Evolutionary conservation across 768 basidiomycete genomes (phyloP).

Genomic region (Podaxis rugospora): DNA sequence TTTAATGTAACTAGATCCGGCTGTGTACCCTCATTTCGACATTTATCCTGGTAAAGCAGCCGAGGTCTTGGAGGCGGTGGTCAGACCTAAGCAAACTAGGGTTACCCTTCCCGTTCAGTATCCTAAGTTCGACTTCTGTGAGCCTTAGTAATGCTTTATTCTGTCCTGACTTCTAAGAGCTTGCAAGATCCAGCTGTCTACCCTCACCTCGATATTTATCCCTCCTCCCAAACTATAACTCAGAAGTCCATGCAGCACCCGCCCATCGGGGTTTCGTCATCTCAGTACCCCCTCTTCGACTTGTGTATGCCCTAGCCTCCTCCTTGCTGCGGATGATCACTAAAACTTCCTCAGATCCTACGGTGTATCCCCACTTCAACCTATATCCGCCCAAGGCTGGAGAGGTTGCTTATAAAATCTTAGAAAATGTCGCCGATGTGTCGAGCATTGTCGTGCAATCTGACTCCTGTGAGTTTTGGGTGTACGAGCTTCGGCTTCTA

Average conservation of each 20-base stretch:
- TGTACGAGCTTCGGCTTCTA: background rate
- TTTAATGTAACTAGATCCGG: constrained; percentile 28
- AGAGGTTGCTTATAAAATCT: background rate
- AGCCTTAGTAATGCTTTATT: background rate
- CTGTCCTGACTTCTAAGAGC: background rate
- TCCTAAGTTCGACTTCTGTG: constrained; percentile 35
- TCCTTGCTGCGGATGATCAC: background rate
- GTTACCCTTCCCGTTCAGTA: constrained; percentile 16
- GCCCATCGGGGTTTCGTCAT: constrained; percentile 8
- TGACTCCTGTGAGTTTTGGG: background rate
- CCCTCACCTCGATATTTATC: constrained; percentile 19
- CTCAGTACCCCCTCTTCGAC: constrained; percentile 31
- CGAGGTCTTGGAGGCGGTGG: background rate
- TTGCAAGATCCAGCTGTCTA: constrained; percentile 34
- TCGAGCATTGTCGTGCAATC: background rate
- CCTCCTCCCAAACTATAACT: background rate
- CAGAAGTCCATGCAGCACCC: constrained; percentile 17
- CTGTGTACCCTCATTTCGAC: constrained; percentile 24
- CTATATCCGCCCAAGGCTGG: constrained; percentile 14
- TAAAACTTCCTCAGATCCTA: constrained; percentile 26
- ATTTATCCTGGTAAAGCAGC: constrained; percentile 16
- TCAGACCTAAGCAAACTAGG: background rate
- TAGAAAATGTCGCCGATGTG: background rate
- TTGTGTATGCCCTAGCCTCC: constrained; percentile 22
- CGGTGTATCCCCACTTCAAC: constrained; percentile 22